Evolutionary conservation across 1,284 basidiomycete species (phyloP).

Genomic region (Marasmius fiardii): DNA sequence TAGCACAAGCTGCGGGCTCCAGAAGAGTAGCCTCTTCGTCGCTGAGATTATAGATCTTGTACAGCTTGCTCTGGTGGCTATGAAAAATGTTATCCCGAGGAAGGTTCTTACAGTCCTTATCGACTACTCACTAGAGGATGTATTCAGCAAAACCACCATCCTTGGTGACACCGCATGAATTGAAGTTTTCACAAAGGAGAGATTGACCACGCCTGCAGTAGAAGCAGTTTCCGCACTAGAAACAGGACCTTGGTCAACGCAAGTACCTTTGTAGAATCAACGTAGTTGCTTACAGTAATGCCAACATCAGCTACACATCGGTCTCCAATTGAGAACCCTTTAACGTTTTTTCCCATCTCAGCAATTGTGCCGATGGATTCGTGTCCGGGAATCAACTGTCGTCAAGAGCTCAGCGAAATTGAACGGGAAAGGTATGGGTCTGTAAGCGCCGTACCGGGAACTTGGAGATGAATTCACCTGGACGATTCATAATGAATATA

Average conservation of each 20-base stretch:
- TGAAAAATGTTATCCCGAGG: neutral
- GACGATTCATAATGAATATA: neutral
- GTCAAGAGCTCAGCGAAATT: conserved; percentile 10
- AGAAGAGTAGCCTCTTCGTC: conserved; percentile 87
- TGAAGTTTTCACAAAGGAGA: conserved; percentile 71
- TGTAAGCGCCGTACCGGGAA: conserved; percentile 47
- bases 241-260: neutral
- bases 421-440: conserved; percentile 3
- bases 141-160: conserved; percentile 85
- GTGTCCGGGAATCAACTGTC: conserved; percentile 70
- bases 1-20: conserved; percentile 86
- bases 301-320: conserved; percentile 71
- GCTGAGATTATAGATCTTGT: conserved; percentile 80
- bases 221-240: conserved; percentile 70
- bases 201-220: conserved; percentile 71
- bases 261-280: neutral
- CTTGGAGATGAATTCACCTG: conserved; percentile 65
- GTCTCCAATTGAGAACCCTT: conserved; percentile 64
- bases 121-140: conserved; percentile 55
- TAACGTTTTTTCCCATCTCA: conserved; percentile 66
- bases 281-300: conserved; percentile 38
- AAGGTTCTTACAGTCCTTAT: neutral
- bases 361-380: conserved; percentile 69
- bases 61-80: conserved; percentile 69
- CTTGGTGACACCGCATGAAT: conserved; percentile 62